A percentile compares a stretch with the other conserved stretches of the same genome.
phyloP scores from a whole-genome alignment of 805 yeast species.

The Ogataea salicorniae region DNA sequence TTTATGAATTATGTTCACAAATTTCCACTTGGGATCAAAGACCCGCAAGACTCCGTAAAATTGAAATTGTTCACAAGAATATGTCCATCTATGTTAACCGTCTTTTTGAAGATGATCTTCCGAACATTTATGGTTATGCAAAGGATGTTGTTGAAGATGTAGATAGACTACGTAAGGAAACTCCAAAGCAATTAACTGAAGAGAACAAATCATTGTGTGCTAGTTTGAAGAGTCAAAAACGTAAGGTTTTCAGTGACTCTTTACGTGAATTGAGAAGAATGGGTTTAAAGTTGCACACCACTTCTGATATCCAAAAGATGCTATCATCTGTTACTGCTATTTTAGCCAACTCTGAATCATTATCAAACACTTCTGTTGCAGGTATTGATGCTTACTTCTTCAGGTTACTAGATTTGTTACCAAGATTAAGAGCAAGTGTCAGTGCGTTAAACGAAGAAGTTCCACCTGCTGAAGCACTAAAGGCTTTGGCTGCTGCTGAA shows the following conservation, averaged over 20 bases:
- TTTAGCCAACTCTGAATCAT: constrained; percentile 48
- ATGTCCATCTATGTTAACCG: constrained; percentile 44
- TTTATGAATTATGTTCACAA: constrained; percentile 23
- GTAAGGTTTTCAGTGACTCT: constrained; percentile 69
- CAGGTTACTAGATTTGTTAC: constrained; percentile 72
- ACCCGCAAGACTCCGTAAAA: constrained; percentile 50
- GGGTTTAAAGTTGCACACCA: constrained; percentile 67
- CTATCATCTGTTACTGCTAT: constrained; percentile 62
- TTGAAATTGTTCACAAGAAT: constrained; percentile 45
- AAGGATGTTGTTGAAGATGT: constrained; percentile 50
- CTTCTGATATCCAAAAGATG: constrained; percentile 57
- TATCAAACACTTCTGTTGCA: constrained; percentile 34
- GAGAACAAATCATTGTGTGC: constrained; percentile 69
- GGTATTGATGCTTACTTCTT: constrained; percentile 53
- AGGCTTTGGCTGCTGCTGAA: constrained; percentile 73
- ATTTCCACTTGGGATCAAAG: constrained; percentile 50
- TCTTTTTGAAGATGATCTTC: constrained; percentile 34
- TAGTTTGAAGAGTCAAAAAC: constrained; percentile 74
- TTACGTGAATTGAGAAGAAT: constrained; percentile 67
- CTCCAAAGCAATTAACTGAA: constrained; percentile 67
- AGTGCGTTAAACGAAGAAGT: constrained; percentile 63
- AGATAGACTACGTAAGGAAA: constrained; percentile 62
- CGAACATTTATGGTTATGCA: constrained; percentile 51
- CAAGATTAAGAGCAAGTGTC: constrained; percentile 66
- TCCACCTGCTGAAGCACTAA: constrained; percentile 67